Conservation (phyloP, 2,329 filamentous ascomycete species). For the Sordariomycetes sp. region DNA sequence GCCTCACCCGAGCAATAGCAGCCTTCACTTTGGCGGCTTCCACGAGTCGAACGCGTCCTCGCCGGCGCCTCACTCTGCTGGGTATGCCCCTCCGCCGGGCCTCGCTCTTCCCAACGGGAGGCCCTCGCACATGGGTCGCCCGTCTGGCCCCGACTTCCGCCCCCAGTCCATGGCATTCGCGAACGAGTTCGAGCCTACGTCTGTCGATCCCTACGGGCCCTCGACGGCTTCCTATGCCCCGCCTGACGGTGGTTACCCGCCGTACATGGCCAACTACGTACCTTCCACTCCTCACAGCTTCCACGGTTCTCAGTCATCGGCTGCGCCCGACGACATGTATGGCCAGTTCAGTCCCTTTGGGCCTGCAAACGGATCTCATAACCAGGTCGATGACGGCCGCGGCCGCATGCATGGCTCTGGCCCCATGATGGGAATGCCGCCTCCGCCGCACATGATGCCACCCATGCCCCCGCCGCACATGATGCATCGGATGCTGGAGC, state of each 20-base stretch:
- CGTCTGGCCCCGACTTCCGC: conserved; percentile 18
- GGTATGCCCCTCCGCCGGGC: conserved; percentile 32
- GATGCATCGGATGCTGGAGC: conserved; percentile 18
- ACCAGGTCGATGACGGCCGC: conserved; percentile 18
- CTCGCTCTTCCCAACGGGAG: conserved; percentile 38
- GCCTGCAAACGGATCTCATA: conserved; percentile 23
- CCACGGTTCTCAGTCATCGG: conserved; percentile 49
- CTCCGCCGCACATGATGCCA: conserved; percentile 16
- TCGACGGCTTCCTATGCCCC: conserved; percentile 21
- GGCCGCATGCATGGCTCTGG: conserved; percentile 5
- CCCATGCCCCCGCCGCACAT: conserved; percentile 12
- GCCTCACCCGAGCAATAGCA: conserved; percentile 39
- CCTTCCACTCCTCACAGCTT: conserved; percentile 50
- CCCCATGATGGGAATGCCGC: conserved; percentile 10
- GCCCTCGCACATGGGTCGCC: conserved; percentile 8
- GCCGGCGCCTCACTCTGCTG: conserved; percentile 38
- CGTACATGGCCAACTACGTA: conserved; percentile 29
- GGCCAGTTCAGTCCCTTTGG: conserved; percentile 19
- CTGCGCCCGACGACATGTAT: conserved; percentile 32
- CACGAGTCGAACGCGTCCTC: conserved; percentile 47
- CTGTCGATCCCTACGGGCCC: conserved; percentile 20
- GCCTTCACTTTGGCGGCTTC: conserved; percentile 44
- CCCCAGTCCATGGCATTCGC: conserved; percentile 25
- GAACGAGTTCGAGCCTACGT: conserved; percentile 24
- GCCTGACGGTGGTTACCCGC: conserved; percentile 19